Evolutionary conservation across 1,139 yeast species (phyloP).

Genomic region (Lodderomyces beijingensis): DNA sequence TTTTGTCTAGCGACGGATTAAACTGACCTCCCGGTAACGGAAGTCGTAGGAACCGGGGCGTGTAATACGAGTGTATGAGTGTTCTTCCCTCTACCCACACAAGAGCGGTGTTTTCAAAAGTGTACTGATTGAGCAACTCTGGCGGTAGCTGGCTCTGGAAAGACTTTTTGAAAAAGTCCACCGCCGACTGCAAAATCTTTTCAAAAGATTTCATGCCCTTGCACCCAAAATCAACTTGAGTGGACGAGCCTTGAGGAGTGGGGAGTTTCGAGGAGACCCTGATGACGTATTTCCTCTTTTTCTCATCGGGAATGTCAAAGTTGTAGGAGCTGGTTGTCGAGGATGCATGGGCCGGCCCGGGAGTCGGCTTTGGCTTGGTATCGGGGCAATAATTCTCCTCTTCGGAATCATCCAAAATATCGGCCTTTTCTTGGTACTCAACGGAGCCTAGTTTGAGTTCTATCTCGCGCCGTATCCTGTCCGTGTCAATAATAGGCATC

Average conservation of each 20-base stretch:
- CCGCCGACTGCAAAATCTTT: slow-evolving; percentile 14
- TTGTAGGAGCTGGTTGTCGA: slow-evolving; percentile 11
- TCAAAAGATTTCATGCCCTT: slow-evolving; percentile 29
- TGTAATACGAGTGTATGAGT: slow-evolving; percentile 37
- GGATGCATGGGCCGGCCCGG: not conserved
- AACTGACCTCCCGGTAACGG: slow-evolving; percentile 25
- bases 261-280: slow-evolving; percentile 28
- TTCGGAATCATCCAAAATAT: slow-evolving; percentile 7
- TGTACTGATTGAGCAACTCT: slow-evolving; percentile 9
- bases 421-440: slow-evolving; percentile 4
- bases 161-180: slow-evolving; percentile 16
- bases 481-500: slow-evolving; percentile 10
- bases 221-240: slow-evolving; percentile 25
- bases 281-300: slow-evolving; percentile 28
- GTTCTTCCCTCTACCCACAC: slow-evolving; percentile 42
- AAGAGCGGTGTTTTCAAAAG: slow-evolving; percentile 18
- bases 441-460: slow-evolving; percentile 6
- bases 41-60: slow-evolving; percentile 40
- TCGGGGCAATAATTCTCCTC: slow-evolving; percentile 8
- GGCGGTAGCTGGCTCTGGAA: slow-evolving; percentile 6
- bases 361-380: not conserved
- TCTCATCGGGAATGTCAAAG: slow-evolving; percentile 26
- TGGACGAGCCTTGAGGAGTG: slow-evolving; percentile 13
- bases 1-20: slow-evolving; percentile 14
- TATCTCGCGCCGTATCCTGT: slow-evolving; percentile 9